These are phyloP conservation scores for Eucalyptus leucophloia DNA, from an alignment of 345 rosid species.

Conservation along the genomic window DNA sequence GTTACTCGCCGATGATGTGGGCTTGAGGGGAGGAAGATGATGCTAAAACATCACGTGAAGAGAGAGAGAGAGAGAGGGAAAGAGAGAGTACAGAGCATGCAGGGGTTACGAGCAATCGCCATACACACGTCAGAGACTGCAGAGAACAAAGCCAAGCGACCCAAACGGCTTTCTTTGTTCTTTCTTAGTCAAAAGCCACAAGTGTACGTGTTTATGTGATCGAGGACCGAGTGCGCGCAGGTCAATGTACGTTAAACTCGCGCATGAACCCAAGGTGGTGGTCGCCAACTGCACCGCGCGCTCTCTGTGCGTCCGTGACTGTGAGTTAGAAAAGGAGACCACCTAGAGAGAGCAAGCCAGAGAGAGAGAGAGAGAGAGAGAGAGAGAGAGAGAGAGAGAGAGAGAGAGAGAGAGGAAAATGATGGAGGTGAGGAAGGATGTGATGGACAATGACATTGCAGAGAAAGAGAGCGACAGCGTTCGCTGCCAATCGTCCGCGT, in stretches of 20 bases:
- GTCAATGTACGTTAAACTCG: too few relatives aligned
- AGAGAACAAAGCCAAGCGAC: too few relatives aligned
- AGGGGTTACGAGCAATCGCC: background rate
- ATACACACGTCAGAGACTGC: too few relatives aligned
- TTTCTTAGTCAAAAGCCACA: too few relatives aligned
- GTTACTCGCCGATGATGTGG: background rate
- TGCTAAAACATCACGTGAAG: background rate
- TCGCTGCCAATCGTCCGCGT: background rate
- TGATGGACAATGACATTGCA: background rate
- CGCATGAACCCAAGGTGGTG: too few relatives aligned
- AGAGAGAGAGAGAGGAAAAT: background rate
- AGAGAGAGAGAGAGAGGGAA: background rate
- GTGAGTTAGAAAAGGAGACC: too few relatives aligned
- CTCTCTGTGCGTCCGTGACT: too few relatives aligned
- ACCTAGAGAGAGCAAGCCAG: background rate
- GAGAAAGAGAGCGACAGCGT: background rate
- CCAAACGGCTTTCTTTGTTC: too few relatives aligned
- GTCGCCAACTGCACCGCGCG: too few relatives aligned
- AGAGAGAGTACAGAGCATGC: background rate
- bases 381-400: background rate
- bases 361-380: background rate
- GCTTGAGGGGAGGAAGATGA: background rate
- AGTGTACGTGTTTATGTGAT: too few relatives aligned
- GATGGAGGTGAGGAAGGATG: background rate
- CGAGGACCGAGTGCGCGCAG: too few relatives aligned